These are phyloP conservation scores for Radiomyces spectabilis DNA, from an alignment of 192 early-diverging fungal genomes.

Conservation along the genomic window DNA sequence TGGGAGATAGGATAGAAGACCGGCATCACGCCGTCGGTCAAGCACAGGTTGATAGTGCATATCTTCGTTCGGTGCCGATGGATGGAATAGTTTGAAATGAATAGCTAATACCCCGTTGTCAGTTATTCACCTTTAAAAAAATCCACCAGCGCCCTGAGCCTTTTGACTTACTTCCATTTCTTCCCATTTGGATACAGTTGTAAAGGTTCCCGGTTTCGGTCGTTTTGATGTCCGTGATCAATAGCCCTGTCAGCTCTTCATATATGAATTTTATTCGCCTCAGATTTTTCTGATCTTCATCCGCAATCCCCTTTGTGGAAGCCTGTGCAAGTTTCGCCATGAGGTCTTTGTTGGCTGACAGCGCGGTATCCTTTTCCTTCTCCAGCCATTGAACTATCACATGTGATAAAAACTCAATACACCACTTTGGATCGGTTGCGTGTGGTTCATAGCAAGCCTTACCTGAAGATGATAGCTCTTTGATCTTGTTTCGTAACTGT, in stretches of 20 bases:
- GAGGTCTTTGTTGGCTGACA: neutral
- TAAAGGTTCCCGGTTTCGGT: neutral
- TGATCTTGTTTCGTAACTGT: neutral
- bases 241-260: conserved; percentile 6
- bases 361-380: neutral
- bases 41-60: no score
- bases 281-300: neutral
- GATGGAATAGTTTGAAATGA: no score
- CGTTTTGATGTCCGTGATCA: conserved; percentile 10
- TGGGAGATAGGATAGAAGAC: no score
- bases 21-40: no score
- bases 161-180: conserved; percentile 10
- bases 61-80: no score
- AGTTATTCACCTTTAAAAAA: no score
- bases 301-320: no score
- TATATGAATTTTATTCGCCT: neutral
- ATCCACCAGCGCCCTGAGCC: no score
- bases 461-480: neutral
- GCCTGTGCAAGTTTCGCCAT: no score
- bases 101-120: no score
- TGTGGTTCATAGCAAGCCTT: neutral
- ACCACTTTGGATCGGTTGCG: neutral
- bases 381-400: neutral
- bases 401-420: neutral
- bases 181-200: conserved; percentile 10